Base-by-base conservation (phyloP, 257 asterid species). In the Solanum dulcamara region DNA sequence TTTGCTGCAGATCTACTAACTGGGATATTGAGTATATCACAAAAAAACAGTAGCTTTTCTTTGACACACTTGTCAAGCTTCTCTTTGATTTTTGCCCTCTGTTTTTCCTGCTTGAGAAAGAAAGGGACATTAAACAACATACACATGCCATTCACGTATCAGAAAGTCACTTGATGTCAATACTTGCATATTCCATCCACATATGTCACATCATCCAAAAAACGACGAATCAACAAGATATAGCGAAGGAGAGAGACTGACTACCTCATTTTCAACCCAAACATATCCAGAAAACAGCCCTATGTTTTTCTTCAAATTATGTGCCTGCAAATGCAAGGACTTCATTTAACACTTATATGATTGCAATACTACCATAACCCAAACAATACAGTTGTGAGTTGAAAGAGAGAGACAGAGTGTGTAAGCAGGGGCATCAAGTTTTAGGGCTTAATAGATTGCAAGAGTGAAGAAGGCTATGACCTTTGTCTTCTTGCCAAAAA, bases 281-380 rank as follows among this genome's bases (percentile, higher is more conserved):
- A 90, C 93, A 90, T 90, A 94, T 84, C 99, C 99, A 88, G 98
- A 96, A 92, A 96, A 96, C 92, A 89, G 93, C 87, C 99, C 97
- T 24, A 96, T 84, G 85, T 96, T 93, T 93, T 89, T 93, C 94
- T 96, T 96, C 92, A 96, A 64, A 35, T 72, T 83, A 26, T 92
- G 93, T 84, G 87, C 93, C 99, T 96, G 95, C 82, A 88, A 68
- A 87, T 85, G 81, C 48, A 62, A 84, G 74, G 59, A 48, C 42
- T 11, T 11, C 8, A 85, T 86, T 62, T 77, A 77, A 24, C 26
- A 66, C 17, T 80, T 53, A 37, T 42, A 83, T 75, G 10, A 42
- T n/a, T 42, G 40, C 55, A 51, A 15, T 2, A 44, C 37, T 38
- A 53, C 30, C 60, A 83, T 83, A 62, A 53, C 24, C 38, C 26